These are phyloP conservation scores for Citrus maxima DNA, from an alignment of 345 rosid genomes.

Conservation along the genomic window DNA sequence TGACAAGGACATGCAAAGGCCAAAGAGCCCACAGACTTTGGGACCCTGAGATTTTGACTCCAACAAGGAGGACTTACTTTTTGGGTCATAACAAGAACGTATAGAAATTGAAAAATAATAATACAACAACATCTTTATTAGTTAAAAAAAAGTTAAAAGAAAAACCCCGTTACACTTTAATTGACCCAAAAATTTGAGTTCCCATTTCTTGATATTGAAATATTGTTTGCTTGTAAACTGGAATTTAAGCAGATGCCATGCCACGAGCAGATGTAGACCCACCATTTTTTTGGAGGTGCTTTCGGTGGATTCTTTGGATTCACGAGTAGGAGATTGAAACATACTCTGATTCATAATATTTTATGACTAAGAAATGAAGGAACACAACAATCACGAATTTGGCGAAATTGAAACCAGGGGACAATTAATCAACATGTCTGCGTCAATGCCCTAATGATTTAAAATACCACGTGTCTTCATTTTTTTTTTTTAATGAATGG, in stretches of 20 bases:
- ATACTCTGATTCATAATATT: background rate
- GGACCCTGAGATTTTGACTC: background rate
- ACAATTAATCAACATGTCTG: background rate
- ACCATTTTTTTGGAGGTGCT: background rate
- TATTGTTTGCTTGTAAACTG: background rate
- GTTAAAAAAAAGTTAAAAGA: background rate
- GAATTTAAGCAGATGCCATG: background rate
- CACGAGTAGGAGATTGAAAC: background rate
- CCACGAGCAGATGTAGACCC: background rate
- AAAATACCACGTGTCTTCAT: background rate
- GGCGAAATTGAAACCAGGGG: background rate
- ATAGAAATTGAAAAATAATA: background rate
- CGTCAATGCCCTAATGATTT: background rate
- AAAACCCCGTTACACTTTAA: background rate
- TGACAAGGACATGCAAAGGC: background rate
- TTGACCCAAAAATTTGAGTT: background rate
- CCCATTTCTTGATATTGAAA: background rate
- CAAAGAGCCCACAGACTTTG: background rate
- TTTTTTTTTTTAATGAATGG: background rate
- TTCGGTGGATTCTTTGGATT: slow-evolving; percentile 2
- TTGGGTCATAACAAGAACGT: background rate
- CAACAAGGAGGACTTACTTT: background rate
- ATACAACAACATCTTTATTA: background rate
- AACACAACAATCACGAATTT: background rate
- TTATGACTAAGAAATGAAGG: background rate